Evolutionary conservation across 192 early-diverging fungal species (phyloP).

Genomic region (Ramicandelaber brevisporus): DNA sequence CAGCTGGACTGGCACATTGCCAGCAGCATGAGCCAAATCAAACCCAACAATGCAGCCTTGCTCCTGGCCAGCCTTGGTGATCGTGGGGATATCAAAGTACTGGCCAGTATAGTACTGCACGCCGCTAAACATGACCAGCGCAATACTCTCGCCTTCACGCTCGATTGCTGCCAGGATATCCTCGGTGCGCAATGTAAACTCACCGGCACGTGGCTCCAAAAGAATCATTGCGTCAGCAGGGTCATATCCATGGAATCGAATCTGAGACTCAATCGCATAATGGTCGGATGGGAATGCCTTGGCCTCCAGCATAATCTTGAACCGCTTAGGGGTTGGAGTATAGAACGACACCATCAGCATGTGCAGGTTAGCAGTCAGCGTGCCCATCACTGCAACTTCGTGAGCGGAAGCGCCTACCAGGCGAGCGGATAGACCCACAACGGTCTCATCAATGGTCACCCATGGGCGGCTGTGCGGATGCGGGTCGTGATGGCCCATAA

Average conservation of each 20-base stretch:
- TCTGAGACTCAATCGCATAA: constrained; percentile 79
- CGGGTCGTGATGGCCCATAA: constrained; percentile 67
- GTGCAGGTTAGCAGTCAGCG: constrained; percentile 80
- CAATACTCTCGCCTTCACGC: constrained; percentile 44
- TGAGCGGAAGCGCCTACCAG: constrained; percentile 35
- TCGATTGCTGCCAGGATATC: constrained; percentile 59
- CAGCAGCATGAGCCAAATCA: constrained; percentile 87
- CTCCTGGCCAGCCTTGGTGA: constrained; percentile 54
- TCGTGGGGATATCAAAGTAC: constrained; percentile 59
- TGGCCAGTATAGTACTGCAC: constrained; percentile 92
- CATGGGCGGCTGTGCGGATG: constrained; percentile 66
- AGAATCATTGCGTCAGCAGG: constrained; percentile 45
- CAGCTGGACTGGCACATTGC: constrained; percentile 67
- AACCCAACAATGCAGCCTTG: constrained; percentile 77
- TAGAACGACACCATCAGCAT: constrained; percentile 81
- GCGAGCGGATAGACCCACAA: constrained; percentile 41
- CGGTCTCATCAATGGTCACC: constrained; percentile 54
- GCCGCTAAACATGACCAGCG: constrained; percentile 69
- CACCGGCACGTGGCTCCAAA: constrained; percentile 44
- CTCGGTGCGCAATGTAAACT: constrained; percentile 36
- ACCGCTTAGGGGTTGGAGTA: constrained; percentile 40
- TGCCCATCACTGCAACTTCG: constrained; percentile 82
- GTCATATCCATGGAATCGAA: constrained; percentile 51
- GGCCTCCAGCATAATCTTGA: constrained; percentile 73
- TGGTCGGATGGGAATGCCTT: constrained; percentile 91